A percentile compares a stretch with the other conserved stretches of the same genome.
Conservation (phyloP, 805 yeast species). For the Lachancea nothofagi region DNA sequence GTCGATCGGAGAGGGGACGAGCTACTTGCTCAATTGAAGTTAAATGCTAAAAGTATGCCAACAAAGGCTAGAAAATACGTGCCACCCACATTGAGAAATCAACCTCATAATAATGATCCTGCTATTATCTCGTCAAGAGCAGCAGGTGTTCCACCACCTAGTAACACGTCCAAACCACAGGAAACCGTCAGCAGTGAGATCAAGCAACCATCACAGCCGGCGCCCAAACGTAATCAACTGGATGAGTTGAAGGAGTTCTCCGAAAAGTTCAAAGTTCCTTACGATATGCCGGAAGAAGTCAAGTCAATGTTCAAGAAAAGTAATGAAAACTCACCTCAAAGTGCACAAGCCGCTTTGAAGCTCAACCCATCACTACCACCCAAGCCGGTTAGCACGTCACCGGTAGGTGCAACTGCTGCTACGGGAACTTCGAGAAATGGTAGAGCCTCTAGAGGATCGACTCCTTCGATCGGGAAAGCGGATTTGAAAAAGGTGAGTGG, state of each 20-base stretch:
- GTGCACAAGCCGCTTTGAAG: conserved; percentile 15
- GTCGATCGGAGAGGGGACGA: conserved; percentile 54
- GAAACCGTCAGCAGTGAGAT: not conserved
- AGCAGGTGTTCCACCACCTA: conserved; percentile 4
- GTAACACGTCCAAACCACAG: conserved; percentile 4
- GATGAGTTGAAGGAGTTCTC: conserved; percentile 72
- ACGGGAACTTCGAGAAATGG: conserved; percentile 8
- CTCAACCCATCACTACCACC: conserved; percentile 25
- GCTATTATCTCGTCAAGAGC: conserved; percentile 30
- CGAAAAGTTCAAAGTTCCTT: conserved; percentile 71
- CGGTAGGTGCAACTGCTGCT: conserved; percentile 9
- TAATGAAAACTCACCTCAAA: conserved; percentile 33
- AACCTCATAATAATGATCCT: conserved; percentile 33
- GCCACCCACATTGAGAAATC: conserved; percentile 32
- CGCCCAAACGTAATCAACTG: conserved; percentile 37
- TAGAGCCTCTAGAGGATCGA: conserved; percentile 13
- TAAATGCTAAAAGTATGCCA: conserved; percentile 25
- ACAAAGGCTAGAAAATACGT: conserved; percentile 33
- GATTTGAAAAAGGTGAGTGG: conserved; percentile 20
- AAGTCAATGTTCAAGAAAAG: conserved; percentile 46
- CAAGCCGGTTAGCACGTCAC: conserved; percentile 17
- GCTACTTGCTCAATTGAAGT: conserved; percentile 29
- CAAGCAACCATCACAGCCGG: conserved; percentile 1
- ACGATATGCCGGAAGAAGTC: conserved; percentile 44
- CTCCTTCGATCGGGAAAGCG: conserved; percentile 25